These are phyloP conservation scores for Cynanchum wilfordii DNA, from an alignment of 257 asterid species.

Conservation along the genomic window DNA sequence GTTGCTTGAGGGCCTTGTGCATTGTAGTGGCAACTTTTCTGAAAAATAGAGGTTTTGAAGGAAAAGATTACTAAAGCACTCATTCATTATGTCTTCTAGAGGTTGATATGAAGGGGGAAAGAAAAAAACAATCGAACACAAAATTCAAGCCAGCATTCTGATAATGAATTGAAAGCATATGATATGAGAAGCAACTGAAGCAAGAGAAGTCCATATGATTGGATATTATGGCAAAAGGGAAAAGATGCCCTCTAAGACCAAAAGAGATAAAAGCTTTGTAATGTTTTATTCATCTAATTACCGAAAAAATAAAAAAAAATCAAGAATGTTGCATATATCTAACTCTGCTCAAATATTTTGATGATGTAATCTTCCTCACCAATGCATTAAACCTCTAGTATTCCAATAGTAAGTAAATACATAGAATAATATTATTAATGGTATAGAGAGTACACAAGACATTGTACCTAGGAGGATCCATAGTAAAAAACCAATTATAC, in stretches of 20 bases:
- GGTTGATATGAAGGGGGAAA: neutral
- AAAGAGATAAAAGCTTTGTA: neutral
- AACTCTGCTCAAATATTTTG: neutral
- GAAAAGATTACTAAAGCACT: neutral
- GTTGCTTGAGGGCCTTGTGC: slow-evolving; percentile 40
- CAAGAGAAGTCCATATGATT: neutral
- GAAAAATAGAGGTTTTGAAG: slow-evolving; percentile 12
- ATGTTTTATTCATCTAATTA: neutral
- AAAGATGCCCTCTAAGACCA: neutral
- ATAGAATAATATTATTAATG: neutral
- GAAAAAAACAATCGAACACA: neutral
- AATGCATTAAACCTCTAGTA: too few relatives aligned
- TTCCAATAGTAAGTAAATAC: neutral
- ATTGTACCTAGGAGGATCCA: neutral
- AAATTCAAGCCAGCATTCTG: neutral
- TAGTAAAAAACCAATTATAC: neutral
- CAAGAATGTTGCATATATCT: neutral
- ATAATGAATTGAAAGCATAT: neutral
- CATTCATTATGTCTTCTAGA: neutral
- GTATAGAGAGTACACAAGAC: neutral
- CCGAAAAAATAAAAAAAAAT: neutral
- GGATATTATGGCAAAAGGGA: neutral
- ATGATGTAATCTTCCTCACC: too few relatives aligned
- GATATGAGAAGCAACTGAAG: neutral
- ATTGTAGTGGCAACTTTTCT: slow-evolving; percentile 44